Evolutionary conservation across 768 basidiomycete genomes (phyloP), one percentile per base, ranked within the genome.

Genomic region (Sporobolomyces phaffii): DNA sequence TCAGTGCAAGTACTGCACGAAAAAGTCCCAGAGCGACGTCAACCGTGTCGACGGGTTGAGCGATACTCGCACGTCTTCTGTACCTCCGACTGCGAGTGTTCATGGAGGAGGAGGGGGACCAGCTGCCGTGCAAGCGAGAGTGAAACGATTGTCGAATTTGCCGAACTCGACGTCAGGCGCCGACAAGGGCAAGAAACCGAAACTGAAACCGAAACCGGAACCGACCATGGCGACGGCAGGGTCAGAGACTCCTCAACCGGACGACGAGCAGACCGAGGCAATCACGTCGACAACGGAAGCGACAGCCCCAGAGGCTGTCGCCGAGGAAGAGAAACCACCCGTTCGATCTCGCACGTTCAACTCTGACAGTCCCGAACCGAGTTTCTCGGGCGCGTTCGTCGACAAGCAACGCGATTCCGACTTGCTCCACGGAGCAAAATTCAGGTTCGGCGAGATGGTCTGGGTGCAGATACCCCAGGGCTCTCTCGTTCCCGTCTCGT

Each of bases 381-480:
- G 57, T 1, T 71, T 66, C 62, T 13, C 33, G 7, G 69, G 69
- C 8, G 48, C 70, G 20, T 72, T 28, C 56, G 34, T 31, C 18
- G 34, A 45, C 34, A 58, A 57, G 26, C 20, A 49, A 36, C 53
- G 65, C 15, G 70, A 72, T 33, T 26, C n/a, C 4, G 65, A 72
- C 33, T 60, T 69, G 90, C 75, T 89, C 40, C 78, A 90, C 14
- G 89, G 88, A 87, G 86, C 84, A 60, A 80, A 81, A 15, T 56
- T 43, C 54, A 3, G 54, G 4, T 28, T 6, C 15, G 54, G 54
- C 4, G 54, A 56, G 26, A 26, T 56, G 38, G 54, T 56, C 10
- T 56, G 54, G 54, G 54, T 26, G 5, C 6, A 56, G 26, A 29
- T 56, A 6, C 38, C 54, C 28, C 54, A 56, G 41, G 54, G 28